Conservation (phyloP, 2,329 filamentous ascomycete genomes). For the Trichoderma sp. region DNA sequence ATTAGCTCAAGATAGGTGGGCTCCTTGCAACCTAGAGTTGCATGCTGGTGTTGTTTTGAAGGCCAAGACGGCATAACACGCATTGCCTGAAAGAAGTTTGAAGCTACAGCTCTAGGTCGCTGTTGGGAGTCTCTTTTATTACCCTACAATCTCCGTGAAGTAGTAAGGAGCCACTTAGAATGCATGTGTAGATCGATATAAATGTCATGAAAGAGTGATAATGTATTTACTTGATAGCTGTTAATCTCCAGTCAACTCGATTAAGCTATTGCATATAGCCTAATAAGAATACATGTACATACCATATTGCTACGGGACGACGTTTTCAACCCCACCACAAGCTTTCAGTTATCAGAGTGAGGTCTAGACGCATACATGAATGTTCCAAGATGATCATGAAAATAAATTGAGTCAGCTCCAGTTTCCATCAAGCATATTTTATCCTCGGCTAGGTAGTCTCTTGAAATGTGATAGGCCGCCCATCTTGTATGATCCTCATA, state of each 20-base stretch:
- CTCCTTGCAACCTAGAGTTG: not conserved
- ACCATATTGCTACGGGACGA: not conserved
- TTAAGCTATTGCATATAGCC: too few species aligned
- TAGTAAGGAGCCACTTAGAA: not conserved
- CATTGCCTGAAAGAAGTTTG: not conserved
- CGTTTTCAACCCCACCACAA: not conserved
- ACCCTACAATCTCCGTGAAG: not conserved
- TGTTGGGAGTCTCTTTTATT: not conserved
- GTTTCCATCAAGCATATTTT: not conserved
- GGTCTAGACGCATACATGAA: not conserved
- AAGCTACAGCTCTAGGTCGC: not conserved
- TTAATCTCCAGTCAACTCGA: not conserved
- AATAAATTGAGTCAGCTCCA: not conserved
- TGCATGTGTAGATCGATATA: not conserved
- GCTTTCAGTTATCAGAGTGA: not conserved
- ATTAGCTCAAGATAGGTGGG: not conserved
- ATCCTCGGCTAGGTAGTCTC: not conserved
- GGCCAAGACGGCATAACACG: not conserved
- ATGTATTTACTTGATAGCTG: not conserved
- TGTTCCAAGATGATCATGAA: not conserved
- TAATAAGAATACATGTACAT: not conserved
- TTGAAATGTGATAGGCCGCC: not conserved
- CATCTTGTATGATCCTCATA: not conserved
- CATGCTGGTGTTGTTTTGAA: not conserved
- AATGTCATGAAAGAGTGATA: not conserved